phyloP scores from a whole-genome alignment of 441 rosid species.

The Corymbia calophylla region DNA sequence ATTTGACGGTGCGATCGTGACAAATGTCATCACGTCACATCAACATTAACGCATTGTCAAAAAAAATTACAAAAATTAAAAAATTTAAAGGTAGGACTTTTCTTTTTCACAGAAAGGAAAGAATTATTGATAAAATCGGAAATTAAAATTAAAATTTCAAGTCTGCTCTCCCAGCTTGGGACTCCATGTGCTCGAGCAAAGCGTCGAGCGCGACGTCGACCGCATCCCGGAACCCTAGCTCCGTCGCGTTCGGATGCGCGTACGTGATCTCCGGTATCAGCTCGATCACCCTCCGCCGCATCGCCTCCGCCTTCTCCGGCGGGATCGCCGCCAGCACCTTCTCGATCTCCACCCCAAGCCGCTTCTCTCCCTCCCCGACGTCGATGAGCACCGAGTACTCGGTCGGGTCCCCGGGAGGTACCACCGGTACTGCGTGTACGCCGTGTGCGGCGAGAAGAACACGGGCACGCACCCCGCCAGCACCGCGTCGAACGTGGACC shows the following conservation, averaged over 20 bases:
- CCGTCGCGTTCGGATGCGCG: conserved; percentile 39
- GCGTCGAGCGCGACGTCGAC: conserved; percentile 37
- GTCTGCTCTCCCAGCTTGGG: not conserved
- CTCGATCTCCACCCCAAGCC: conserved; percentile 14
- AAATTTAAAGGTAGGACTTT: not conserved
- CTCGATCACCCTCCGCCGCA: conserved; percentile 24
- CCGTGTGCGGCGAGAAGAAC: conserved; percentile 47
- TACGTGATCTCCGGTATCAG: conserved; percentile 40
- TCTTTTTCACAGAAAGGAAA: not conserved
- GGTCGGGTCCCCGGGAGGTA: conserved; percentile 19
- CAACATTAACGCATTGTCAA: not conserved
- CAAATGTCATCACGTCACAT: not conserved
- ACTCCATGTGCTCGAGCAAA: conserved; percentile 6
- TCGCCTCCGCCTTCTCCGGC: conserved; percentile 13
- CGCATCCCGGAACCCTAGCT: conserved; percentile 18
- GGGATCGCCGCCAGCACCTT: conserved; percentile 23
- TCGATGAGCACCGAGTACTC: conserved; percentile 37
- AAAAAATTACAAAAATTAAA: not conserved
- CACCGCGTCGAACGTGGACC: conserved; percentile 44
- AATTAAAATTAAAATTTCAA: not conserved
- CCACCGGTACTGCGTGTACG: conserved; percentile 49
- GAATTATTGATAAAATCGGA: not conserved
- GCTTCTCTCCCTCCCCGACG: not conserved
- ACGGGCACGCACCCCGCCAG: conserved; percentile 52
- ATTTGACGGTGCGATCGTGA: not conserved